These are phyloP conservation scores for Oryza rufipogon DNA, from an alignment of 176 grass and related monocot genomes.

Conservation along the genomic window DNA sequence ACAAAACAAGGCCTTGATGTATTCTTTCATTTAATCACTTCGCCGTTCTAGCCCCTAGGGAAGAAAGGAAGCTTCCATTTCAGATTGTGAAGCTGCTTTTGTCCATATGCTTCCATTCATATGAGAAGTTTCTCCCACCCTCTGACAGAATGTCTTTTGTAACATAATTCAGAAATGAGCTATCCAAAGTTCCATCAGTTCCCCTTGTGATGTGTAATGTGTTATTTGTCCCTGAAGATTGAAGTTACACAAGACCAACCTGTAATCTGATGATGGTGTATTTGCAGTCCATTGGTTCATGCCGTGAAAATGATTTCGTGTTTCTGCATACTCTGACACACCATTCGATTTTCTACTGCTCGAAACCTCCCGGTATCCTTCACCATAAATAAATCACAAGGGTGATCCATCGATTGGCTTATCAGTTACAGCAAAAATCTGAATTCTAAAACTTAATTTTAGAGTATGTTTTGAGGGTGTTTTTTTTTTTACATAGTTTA, in stretches of 20 bases:
- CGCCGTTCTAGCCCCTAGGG: slow-evolving; percentile 34
- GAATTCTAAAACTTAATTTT: no score
- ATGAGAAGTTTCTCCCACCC: slow-evolving; percentile 50
- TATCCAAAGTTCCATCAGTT: not conserved
- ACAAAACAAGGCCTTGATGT: slow-evolving; percentile 5
- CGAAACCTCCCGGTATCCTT: not conserved
- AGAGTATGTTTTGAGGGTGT: no score
- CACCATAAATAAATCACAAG: not conserved
- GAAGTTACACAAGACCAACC: not conserved
- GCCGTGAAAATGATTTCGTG: no score
- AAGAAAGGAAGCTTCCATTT: slow-evolving; percentile 57
- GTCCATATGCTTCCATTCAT: slow-evolving; percentile 60
- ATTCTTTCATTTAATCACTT: slow-evolving; percentile 67
- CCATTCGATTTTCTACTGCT: no score
- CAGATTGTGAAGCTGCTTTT: slow-evolving; percentile 71
- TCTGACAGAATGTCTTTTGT: slow-evolving; percentile 26
- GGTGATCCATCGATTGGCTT: no score
- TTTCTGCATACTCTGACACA: no score
- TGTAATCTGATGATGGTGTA: not conserved
- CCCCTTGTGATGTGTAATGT: not conserved
- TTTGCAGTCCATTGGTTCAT: not conserved
- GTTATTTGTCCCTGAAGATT: not conserved
- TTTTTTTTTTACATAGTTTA: no score
- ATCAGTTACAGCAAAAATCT: no score
- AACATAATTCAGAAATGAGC: slow-evolving; percentile 14